Evolutionary conservation across 148 eudicot species (phyloP).

Genomic region (Heliamphora exappendiculata): DNA sequence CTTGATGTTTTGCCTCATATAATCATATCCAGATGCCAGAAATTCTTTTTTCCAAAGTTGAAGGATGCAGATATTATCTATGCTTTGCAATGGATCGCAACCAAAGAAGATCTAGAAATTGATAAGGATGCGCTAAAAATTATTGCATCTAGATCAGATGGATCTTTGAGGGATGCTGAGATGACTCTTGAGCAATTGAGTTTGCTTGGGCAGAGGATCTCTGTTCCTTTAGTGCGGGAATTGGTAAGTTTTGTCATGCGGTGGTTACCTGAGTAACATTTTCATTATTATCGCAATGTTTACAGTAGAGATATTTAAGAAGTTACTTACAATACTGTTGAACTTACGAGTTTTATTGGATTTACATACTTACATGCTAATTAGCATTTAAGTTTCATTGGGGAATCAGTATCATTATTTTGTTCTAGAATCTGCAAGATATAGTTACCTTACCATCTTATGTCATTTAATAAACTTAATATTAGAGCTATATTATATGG

Average conservation of each 20-base stretch:
- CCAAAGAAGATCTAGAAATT: conserved; percentile 81
- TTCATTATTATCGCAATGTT: not conserved
- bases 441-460: not conserved
- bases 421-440: not conserved
- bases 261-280: not conserved
- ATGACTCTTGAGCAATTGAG: conserved; percentile 97
- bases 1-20: conserved; percentile 84
- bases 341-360: not conserved
- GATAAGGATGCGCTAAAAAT: conserved; percentile 82
- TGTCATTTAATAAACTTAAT: not conserved
- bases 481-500: not conserved
- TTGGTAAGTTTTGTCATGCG: conserved; percentile 40
- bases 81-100: conserved; percentile 76
- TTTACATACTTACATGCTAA: not conserved
- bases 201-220: conserved; percentile 75
- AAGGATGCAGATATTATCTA: conserved; percentile 85
- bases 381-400: not conserved
- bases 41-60: conserved; percentile 83
- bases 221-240: conserved; percentile 77
- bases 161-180: conserved; percentile 92
- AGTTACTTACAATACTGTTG: not conserved
- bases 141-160: conserved; percentile 88
- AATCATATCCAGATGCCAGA: conserved; percentile 87
- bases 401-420: not conserved
- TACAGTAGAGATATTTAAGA: not conserved